Evolutionary conservation across 148 eudicot species (phyloP), one percentile per base, ranked within the genome.

Genomic region (Salicornia ramosissima): DNA sequence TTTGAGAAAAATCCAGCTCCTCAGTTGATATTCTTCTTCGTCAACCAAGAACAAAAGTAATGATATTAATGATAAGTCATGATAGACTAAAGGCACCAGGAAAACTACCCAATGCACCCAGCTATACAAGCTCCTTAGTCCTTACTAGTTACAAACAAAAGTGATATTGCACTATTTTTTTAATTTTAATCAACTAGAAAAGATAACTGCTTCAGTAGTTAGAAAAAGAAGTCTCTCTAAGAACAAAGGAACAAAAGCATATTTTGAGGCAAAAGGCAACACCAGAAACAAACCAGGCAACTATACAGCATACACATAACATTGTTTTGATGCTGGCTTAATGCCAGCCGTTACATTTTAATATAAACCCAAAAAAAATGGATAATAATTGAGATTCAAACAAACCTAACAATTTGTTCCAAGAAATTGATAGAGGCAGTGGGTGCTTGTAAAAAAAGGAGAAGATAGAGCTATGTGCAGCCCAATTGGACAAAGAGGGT

Each of bases 401-500:
- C 68, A 22, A 39, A 63, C 68, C 62, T 63, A 71, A 36, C 18
- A 51, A 47, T 26, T 34, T 13, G 49, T 31, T 15, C 8, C 18
- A 8, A 49, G 36, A 54, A 30, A 62, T 40, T 50, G 25, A 61
- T 47, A 43, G 30, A 50, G 12, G 67, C 52, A 59, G 33, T 22
- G 40, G 43, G 59, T 33, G 10, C 10, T 9, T 21, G 50, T 28
- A 22, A 15, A 22, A 54, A 42, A 10, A 8, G 1, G 26, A 22
- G 12, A 56, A 56, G 6, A 29, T 18, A n/a, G 39, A 8, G 8
- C 40, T 36, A 8, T 8, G 40, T 4, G 47, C 45, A 26, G 12
- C 18, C 5, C 18, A 18, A 36, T 36, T 8, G 8, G 8, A 8
- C 8, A 3, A 36, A 16, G 8, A 14, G 7, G 8, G 47, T 28